These are phyloP conservation scores for Trifolium repens DNA, from an alignment of 306 rosid species.

Conservation along the genomic window DNA sequence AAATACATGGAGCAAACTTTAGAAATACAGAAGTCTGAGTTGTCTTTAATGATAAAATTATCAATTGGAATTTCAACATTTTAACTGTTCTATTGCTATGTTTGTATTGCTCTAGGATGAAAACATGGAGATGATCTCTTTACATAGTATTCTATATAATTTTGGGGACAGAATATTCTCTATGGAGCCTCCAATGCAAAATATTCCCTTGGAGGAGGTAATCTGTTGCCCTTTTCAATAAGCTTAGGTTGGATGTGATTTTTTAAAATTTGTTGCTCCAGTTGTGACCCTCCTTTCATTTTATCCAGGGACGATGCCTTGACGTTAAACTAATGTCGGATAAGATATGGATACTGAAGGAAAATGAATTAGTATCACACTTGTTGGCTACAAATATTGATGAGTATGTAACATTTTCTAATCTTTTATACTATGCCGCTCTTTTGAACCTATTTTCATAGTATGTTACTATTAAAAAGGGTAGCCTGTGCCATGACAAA, in stretches of 20 bases:
- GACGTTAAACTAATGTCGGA: slow-evolving; percentile 75
- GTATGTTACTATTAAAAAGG: neutral
- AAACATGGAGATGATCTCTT: slow-evolving; percentile 55
- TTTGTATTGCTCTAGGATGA: slow-evolving; percentile 57
- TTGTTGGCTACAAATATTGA: slow-evolving; percentile 48
- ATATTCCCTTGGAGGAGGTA: slow-evolving; percentile 77
- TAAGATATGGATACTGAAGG: slow-evolving; percentile 89
- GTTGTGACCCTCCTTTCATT: slow-evolving; percentile 43
- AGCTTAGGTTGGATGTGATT: slow-evolving; percentile 30
- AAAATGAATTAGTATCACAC: slow-evolving; percentile 66
- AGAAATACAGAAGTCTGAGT: neutral
- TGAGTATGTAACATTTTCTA: slow-evolving; percentile 56
- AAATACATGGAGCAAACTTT: neutral
- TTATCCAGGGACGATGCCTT: slow-evolving; percentile 76
- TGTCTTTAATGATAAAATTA: slow-evolving; percentile 15
- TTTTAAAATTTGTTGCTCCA: slow-evolving; percentile 3
- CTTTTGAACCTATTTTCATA: slow-evolving; percentile 19
- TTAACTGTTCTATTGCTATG: slow-evolving; percentile 20
- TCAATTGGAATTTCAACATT: slow-evolving; percentile 26
- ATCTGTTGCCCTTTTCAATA: slow-evolving; percentile 19
- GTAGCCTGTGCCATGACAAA: slow-evolving; percentile 7
- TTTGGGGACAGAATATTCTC: slow-evolving; percentile 66
- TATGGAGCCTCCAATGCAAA: slow-evolving; percentile 63
- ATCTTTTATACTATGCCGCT: slow-evolving; percentile 36
- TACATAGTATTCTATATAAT: slow-evolving; percentile 60